Conservation (phyloP, 2,329 filamentous ascomycete species). For the Pseudocercospora vitis region DNA sequence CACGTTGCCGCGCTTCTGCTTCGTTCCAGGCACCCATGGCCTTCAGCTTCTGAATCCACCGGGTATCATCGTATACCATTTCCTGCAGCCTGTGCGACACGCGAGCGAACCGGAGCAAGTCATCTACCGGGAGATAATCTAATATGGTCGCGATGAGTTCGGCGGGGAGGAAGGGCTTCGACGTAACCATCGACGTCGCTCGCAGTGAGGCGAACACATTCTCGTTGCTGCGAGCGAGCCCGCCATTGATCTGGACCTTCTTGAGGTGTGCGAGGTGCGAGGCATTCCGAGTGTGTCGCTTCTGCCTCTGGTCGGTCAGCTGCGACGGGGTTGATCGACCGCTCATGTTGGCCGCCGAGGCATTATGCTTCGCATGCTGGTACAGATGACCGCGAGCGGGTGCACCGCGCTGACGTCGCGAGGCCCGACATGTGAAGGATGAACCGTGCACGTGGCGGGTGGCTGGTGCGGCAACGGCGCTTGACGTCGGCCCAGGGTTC, state of each 20-base stretch:
- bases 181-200: slow-evolving; percentile 75
- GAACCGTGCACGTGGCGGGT: not conserved
- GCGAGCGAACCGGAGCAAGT: slow-evolving; percentile 81
- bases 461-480: too few species aligned
- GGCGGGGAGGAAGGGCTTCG: slow-evolving; percentile 79
- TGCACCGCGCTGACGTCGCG: too few species aligned
- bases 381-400: too few species aligned
- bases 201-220: slow-evolving; percentile 73
- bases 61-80: slow-evolving; percentile 97
- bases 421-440: slow-evolving; percentile 5
- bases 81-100: slow-evolving; percentile 85
- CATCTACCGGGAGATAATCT: slow-evolving; percentile 81
- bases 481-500: too few species aligned
- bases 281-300: slow-evolving; percentile 31
- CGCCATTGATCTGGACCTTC: slow-evolving; percentile 31
- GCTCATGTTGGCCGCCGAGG: slow-evolving; percentile 25
- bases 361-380: slow-evolving; percentile 1
- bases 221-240: slow-evolving; percentile 25
- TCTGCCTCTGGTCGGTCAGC: slow-evolving; percentile 21
- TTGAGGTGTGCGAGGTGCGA: slow-evolving; percentile 33
- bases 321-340: slow-evolving; percentile 25
- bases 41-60: slow-evolving; percentile 85
- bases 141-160: slow-evolving; percentile 87
- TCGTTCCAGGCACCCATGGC: slow-evolving; percentile 94
- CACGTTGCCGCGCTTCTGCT: slow-evolving; percentile 73